These are phyloP conservation scores for Clarireedia paspali DNA, from an alignment of 2,329 filamentous ascomycete genomes.

Conservation along the genomic window DNA sequence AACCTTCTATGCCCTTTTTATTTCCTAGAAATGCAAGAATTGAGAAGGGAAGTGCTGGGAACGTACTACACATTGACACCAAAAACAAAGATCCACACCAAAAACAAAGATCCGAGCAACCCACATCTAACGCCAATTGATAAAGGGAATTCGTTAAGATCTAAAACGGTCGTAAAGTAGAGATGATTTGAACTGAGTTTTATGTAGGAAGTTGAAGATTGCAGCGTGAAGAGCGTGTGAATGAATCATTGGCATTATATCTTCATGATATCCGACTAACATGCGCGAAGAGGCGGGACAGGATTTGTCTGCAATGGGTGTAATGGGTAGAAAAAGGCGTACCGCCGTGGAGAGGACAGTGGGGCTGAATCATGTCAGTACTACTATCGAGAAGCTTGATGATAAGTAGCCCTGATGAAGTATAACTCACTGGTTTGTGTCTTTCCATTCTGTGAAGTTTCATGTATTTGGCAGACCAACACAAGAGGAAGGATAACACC, in stretches of 20 bases:
- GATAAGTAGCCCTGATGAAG: not conserved
- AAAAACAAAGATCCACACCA: too few relatives aligned
- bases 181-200: not conserved
- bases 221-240: not conserved
- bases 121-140: too few relatives aligned
- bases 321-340: not conserved
- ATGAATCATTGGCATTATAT: not conserved
- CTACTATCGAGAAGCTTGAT: not conserved
- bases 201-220: not conserved
- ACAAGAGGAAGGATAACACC: conserved; percentile 15
- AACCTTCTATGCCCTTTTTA: too few relatives aligned
- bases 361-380: not conserved
- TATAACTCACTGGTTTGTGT: not conserved
- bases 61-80: too few relatives aligned
- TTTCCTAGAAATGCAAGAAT: too few relatives aligned
- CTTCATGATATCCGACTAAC: not conserved
- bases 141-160: too few relatives aligned
- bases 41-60: too few relatives aligned
- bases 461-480: conserved; percentile 14
- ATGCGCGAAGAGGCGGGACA: not conserved
- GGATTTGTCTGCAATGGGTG: not conserved
- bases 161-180: not conserved
- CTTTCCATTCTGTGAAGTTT: not conserved
- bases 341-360: not conserved
- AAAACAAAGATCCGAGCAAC: too few relatives aligned